Percentiles rank a stretch among this genome's conserved stretches.
Conservation (phyloP, 192 early-diverging fungal genomes). For the Backusella macrospora region DNA sequence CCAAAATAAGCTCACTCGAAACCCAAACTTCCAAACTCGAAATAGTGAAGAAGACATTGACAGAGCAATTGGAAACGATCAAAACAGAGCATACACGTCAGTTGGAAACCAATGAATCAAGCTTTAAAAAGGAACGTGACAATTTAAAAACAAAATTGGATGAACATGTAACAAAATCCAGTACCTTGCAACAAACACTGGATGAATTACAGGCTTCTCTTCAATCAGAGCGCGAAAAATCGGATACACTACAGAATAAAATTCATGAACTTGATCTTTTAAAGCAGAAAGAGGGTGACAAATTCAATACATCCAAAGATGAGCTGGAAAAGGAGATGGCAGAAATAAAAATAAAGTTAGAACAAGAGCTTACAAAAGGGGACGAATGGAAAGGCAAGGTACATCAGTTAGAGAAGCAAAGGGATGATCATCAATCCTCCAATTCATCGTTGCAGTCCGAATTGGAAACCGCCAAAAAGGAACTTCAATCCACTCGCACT, state of each 20-base stretch:
- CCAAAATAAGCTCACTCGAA: not conserved
- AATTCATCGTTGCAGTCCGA: not conserved
- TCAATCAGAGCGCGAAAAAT: not conserved
- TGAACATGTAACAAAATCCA: not conserved
- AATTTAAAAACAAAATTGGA: not conserved
- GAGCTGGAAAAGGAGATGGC: not conserved
- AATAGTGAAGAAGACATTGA: not conserved
- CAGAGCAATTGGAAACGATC: not conserved
- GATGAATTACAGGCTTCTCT: not conserved
- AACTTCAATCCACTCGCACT: not conserved
- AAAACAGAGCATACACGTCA: not conserved
- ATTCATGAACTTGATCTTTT: slow-evolving; percentile 3
- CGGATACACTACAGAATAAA: not conserved
- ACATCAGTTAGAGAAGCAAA: not conserved
- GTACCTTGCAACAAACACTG: not conserved
- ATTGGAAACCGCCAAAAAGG: not conserved
- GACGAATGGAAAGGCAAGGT: not conserved
- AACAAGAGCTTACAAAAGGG: not conserved
- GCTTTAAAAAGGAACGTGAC: not conserved
- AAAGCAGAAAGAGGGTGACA: not conserved
- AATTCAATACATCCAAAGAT: not conserved
- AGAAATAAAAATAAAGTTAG: not conserved
- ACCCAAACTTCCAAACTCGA: slow-evolving; percentile 11
- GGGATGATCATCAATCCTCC: not conserved
- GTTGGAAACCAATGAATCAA: not conserved